Conservation (phyloP, 2,329 filamentous ascomycete genomes). For the Microascus cirrosus region DNA sequence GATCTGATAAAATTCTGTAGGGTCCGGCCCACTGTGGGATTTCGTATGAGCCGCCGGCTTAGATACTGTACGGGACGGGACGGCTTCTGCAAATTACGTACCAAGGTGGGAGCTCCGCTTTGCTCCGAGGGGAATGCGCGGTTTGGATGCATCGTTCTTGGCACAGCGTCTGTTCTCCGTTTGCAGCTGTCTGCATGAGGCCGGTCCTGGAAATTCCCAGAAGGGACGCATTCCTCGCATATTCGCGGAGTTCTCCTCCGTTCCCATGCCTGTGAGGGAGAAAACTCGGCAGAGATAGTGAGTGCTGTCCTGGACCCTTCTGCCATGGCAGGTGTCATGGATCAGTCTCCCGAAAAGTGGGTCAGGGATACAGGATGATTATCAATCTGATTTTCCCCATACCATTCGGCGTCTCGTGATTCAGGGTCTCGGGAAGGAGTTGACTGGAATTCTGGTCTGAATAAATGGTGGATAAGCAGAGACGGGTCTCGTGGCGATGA, state of each 20-base stretch:
- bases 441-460: too few species aligned
- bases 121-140: background rate
- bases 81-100: background rate
- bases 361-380: background rate
- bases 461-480: too few species aligned
- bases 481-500: too few species aligned
- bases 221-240: too few species aligned
- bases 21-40: background rate
- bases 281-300: too few species aligned
- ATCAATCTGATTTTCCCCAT: background rate
- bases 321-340: too few species aligned
- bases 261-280: too few species aligned
- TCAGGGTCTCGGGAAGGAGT: background rate
- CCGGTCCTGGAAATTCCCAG: too few species aligned
- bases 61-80: background rate
- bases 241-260: too few species aligned
- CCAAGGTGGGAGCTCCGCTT: background rate
- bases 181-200: background rate
- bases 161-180: background rate
- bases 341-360: background rate
- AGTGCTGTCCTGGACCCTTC: too few species aligned
- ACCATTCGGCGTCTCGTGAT: background rate
- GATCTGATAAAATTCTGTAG: background rate
- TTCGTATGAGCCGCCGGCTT: background rate
- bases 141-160: background rate